Percentiles rank a stretch among this genome's conserved stretches.
These are phyloP conservation scores for Scenedesmus sp. DNA, from an alignment of 163 green algal species.

Conservation along the genomic window DNA sequence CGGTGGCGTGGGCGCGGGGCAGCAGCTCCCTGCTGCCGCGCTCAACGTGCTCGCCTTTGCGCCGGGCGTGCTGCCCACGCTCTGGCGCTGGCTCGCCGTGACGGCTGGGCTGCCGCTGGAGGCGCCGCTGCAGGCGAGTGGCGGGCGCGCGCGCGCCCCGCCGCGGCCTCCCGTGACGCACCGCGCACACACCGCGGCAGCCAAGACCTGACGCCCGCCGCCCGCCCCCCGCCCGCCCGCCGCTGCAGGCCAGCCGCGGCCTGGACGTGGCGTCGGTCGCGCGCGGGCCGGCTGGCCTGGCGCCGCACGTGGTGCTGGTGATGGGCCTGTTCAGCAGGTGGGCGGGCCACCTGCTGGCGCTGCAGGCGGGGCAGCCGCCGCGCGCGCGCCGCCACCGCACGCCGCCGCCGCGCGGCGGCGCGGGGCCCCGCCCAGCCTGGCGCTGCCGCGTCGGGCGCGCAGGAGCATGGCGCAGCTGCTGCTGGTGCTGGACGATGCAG, in stretches of 20 bases:
- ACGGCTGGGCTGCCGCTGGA: slow-evolving; percentile 51
- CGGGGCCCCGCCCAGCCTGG: not conserved
- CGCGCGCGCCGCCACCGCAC: not conserved
- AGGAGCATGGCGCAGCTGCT: slow-evolving; percentile 76
- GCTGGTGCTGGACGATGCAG: slow-evolving; percentile 84
- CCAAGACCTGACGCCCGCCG: no score
- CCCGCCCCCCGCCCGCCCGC: no score
- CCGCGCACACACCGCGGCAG: no score
- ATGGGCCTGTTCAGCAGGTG: slow-evolving; percentile 69
- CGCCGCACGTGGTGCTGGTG: slow-evolving; percentile 15
- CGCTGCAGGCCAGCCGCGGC: slow-evolving; percentile 41
- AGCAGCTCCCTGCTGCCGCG: not conserved
- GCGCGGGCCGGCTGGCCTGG: slow-evolving; percentile 43
- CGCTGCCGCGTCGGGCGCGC: slow-evolving; percentile 13
- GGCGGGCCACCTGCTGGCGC: not conserved
- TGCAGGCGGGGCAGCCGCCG: not conserved
- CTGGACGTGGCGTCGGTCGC: slow-evolving; percentile 46
- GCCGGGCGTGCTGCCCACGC: slow-evolving; percentile 44
- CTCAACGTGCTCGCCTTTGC: slow-evolving; percentile 65
- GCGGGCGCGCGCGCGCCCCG: no score
- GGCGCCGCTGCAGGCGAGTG: slow-evolving; percentile 41
- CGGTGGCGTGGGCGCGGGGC: not conserved
- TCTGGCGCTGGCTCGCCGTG: slow-evolving; percentile 62
- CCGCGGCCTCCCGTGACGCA: not conserved
- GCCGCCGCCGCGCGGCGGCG: not conserved